These are phyloP conservation scores for Suhomyces ambrosiae DNA, from an alignment of 1,139 yeast species.

Conservation along the genomic window DNA sequence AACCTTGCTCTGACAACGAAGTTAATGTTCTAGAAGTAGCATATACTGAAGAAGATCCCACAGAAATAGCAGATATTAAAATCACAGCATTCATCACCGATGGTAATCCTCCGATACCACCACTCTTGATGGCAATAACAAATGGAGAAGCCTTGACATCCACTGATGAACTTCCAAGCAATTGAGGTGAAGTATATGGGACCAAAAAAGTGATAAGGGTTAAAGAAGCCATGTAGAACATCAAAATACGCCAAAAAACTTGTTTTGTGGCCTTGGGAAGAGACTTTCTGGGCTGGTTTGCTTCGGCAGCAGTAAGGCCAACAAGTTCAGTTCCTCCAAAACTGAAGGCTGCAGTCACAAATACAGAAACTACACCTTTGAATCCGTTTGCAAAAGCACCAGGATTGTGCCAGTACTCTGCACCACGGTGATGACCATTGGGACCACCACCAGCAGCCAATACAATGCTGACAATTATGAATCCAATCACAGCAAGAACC, in stretches of 20 bases:
- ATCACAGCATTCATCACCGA: slow-evolving; percentile 74
- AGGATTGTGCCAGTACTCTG: slow-evolving; percentile 33
- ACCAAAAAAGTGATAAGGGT: slow-evolving; percentile 36
- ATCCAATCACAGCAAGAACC: slow-evolving; percentile 35
- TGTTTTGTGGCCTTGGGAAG: slow-evolving; percentile 45
- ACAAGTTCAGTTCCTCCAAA: slow-evolving; percentile 54
- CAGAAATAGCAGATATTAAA: slow-evolving; percentile 63
- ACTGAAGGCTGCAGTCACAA: slow-evolving; percentile 59
- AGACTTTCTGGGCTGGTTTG: slow-evolving; percentile 40
- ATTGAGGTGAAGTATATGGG: slow-evolving; percentile 35
- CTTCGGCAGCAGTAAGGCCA: slow-evolving; percentile 46
- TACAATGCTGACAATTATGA: slow-evolving; percentile 33
- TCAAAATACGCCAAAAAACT: slow-evolving; percentile 38
- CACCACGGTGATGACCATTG: slow-evolving; percentile 26
- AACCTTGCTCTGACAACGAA: slow-evolving; percentile 28
- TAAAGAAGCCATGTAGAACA: slow-evolving; percentile 37
- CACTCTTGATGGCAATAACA: slow-evolving; percentile 59
- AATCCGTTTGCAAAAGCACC: slow-evolving; percentile 43
- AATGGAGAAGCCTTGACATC: slow-evolving; percentile 56
- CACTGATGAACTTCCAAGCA: slow-evolving; percentile 37
- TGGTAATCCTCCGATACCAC: slow-evolving; percentile 63
- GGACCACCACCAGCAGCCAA: slow-evolving; percentile 40
- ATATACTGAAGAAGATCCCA: slow-evolving; percentile 36
- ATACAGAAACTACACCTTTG: slow-evolving; percentile 50
- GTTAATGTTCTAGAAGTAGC: slow-evolving; percentile 31